These are phyloP conservation scores for Perkinsus olseni DNA, from an alignment of 169 alveolate species.

Conservation along the genomic window DNA sequence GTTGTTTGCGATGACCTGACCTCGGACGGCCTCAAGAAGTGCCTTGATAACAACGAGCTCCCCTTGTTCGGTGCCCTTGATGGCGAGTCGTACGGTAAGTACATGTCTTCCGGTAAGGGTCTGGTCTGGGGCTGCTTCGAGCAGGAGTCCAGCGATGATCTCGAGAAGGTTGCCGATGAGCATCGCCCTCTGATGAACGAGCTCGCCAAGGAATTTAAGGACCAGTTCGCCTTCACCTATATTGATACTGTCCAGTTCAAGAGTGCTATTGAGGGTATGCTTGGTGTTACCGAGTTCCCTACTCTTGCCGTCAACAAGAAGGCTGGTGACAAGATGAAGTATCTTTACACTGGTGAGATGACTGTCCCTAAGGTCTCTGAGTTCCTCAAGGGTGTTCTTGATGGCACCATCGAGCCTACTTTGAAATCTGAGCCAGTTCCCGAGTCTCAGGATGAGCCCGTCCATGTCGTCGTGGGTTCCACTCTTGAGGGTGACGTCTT, in stretches of 20 bases:
- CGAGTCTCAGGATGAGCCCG: constrained; percentile 64
- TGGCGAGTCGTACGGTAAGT: constrained; percentile 45
- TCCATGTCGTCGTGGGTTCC: constrained; percentile 61
- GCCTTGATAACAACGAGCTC: constrained; percentile 33
- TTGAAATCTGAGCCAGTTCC: constrained; percentile 82
- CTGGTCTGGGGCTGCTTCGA: neutral
- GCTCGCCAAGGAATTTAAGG: constrained; percentile 30
- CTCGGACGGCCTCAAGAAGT: constrained; percentile 37
- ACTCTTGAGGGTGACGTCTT: constrained; percentile 61
- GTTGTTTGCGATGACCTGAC: constrained; percentile 31
- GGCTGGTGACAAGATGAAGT: constrained; percentile 20
- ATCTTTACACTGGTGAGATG: constrained; percentile 29
- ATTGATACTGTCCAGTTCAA: constrained; percentile 33
- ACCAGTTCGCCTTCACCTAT: constrained; percentile 28
- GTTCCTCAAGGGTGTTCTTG: constrained; percentile 63
- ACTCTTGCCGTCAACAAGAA: constrained; percentile 35
- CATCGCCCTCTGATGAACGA: constrained; percentile 16
- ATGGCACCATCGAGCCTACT: constrained; percentile 57
- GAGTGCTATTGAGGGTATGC: constrained; percentile 4
- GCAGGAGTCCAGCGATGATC: constrained; percentile 25
- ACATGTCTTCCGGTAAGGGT: constrained; percentile 32
- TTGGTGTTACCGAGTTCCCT: constrained; percentile 34
- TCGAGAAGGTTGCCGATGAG: constrained; percentile 24
- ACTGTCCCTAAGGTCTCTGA: constrained; percentile 31
- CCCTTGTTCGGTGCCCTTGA: constrained; percentile 53